Evolutionary conservation across 2,329 filamentous ascomycete genomes (phyloP), one percentile per base, ranked within the genome.

Genomic region (Trichoderma aggressivum): DNA sequence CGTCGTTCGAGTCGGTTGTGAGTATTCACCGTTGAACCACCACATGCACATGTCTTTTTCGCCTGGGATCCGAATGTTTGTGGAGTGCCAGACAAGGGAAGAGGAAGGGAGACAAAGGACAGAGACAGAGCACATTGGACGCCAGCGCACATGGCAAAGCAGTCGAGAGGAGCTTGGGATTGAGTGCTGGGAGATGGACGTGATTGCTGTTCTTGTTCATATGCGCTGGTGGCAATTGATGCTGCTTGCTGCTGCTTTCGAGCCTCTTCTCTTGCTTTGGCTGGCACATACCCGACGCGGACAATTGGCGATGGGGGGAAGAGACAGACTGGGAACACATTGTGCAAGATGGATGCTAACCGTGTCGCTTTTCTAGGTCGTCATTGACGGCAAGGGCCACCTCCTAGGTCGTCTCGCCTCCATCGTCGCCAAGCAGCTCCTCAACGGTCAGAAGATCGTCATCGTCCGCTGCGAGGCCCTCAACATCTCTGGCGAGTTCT

Each of bases 401-500:
- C 92, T 99, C 85, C 94, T 99, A 86, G 96, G 96, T 89, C 95
- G 96, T 86, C 91, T 99, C 85, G 95, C 95, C 88, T 94, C 91
- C 85, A 97, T 94, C 83, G 94, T 98, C 82, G 95, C 95, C 85
- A 98, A 98, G 92, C 95, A 98, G 90, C 91, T 98, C 82, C 93
- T 98, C 81, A 97, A 91, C 86, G 95, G 95, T 84, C 95, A 98
- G 89, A 98, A 98, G 92, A 97, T 99, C 84, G 95, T 98, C 82
- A 89, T 99, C 80, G 96, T 99, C 84, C 94, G 96, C 89, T 97
- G 93, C 87, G 96, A 99, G 89, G 94, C 94, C 81, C 91, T 99
- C 86, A 99, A 99, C 92, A 99, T 99, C 90, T 99, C 96, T 79
- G 96, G 96, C 88, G 96, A 98, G 90, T 99, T 99, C 93, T 99